Evolutionary conservation across 2,329 filamentous ascomycete genomes (phyloP).

Genomic region (Beauveria medogensis): DNA sequence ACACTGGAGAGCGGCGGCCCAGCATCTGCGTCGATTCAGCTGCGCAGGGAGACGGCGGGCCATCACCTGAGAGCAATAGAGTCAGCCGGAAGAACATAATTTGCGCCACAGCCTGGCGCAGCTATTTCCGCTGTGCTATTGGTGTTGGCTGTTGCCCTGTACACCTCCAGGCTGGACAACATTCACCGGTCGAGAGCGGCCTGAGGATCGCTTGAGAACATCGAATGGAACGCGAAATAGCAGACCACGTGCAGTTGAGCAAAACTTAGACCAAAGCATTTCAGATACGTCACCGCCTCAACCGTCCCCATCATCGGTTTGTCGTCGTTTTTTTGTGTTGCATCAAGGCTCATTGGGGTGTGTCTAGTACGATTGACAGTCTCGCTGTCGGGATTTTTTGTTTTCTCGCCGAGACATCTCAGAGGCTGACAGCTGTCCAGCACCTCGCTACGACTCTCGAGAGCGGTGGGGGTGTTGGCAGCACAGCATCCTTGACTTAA

Average conservation of each 20-base stretch:
- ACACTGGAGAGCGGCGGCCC: background rate
- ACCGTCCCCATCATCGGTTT: background rate
- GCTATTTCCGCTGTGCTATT: background rate
- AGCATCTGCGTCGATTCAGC: background rate
- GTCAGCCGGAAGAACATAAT: background rate
- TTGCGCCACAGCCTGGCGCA: background rate
- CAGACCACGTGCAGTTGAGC: constrained; percentile 2
- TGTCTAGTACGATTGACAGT: background rate
- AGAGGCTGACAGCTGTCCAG: background rate
- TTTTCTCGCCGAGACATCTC: constrained; percentile 2
- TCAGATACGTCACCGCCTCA: background rate
- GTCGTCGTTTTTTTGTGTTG: background rate
- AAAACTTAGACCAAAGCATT: background rate
- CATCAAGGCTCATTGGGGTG: background rate
- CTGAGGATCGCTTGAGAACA: background rate
- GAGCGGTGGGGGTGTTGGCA: background rate
- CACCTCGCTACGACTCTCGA: background rate
- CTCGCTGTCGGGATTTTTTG: background rate
- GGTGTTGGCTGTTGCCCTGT: background rate
- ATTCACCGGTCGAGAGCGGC: background rate
- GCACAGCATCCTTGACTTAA: background rate
- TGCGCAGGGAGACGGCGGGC: background rate
- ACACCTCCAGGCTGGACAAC: background rate
- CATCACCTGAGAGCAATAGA: background rate
- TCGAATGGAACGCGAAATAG: background rate